Base-by-base conservation (phyloP, 495 filamentous ascomycete species). In the Staphylotrichum tortipilum region DNA sequence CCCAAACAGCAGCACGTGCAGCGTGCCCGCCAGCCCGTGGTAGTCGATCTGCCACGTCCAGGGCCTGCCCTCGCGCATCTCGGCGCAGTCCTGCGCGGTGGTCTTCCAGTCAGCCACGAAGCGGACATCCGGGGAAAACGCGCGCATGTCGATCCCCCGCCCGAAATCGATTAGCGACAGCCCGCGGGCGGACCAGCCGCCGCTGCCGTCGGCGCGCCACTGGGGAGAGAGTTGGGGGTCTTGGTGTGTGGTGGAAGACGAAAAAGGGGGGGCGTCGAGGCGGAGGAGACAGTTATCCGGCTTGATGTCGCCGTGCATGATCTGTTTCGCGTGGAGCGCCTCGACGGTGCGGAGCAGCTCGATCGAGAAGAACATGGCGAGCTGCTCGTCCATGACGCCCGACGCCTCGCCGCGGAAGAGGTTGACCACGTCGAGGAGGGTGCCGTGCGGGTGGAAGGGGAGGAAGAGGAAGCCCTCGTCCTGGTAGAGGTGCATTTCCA, bases 31-130 rank as follows among this genome's bases (percentile, higher is more conserved):
- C 0, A 95, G 72, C 24, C 92, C 92, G 66, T 91, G 87, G 47
- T 97, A 89, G 65, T 98, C 92, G 49, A 94, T 83, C 62, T 98
- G 92, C 66, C 86, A 94, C 1, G 90, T 97, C 92, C 92, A 98
- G 2, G 88, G 86, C 11, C 90, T 75, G 55, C 84, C 75, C 69
- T 96, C 90, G 34, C 89, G 82, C 75, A 97, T 94, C 74, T 98
- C 92, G 31, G 85, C 83, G 66, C 92, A 97, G 61, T 98, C 92
- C 45, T 85, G 80, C 22, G 81, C 74, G 17, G 77, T 75, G 3
- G 85, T 85, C 65, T 89, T 82, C 92, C 94, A 98, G 65, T 97
- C 91, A 2, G 91, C 94, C 34, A 95, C 76, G 70, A 98, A 98
- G 55, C 86, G 82, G 15, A 94, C 89, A 49, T 79, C 76, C 0